Conservation (phyloP, 805 yeast species). For the Yamadazyma endophytica region DNA sequence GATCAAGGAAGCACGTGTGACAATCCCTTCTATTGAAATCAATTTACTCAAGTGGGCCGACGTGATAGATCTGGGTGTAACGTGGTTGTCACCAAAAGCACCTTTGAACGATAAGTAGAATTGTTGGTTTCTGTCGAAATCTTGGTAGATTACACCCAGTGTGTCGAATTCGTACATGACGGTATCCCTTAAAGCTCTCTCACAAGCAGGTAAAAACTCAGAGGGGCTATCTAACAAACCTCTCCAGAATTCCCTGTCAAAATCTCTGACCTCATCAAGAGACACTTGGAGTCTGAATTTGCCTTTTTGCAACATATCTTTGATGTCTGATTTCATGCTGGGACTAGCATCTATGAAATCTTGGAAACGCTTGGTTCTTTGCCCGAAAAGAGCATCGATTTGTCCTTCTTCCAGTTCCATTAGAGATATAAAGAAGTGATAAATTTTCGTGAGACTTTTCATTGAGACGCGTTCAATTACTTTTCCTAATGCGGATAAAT, state of each 20-base stretch:
- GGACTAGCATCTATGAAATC: constrained; percentile 71
- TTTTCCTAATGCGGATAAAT: constrained; percentile 21
- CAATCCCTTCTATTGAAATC: constrained; percentile 91
- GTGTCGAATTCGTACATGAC: constrained; percentile 71
- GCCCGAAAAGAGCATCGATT: constrained; percentile 56
- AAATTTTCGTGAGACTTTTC: constrained; percentile 1
- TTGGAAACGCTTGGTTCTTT: constrained; percentile 82
- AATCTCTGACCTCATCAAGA: constrained; percentile 83
- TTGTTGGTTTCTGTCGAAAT: constrained; percentile 55
- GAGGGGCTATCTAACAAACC: constrained; percentile 77
- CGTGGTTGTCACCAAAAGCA: constrained; percentile 82
- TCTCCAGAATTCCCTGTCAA: constrained; percentile 71
- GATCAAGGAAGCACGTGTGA: constrained; percentile 87
- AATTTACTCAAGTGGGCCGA: constrained; percentile 74
- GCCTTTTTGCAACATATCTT: constrained; percentile 66
- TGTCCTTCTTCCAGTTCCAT: neutral
- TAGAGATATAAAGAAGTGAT: neutral
- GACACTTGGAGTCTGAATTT: constrained; percentile 67
- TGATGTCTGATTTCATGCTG: constrained; percentile 66
- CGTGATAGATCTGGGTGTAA: constrained; percentile 83
- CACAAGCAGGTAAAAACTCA: constrained; percentile 84
- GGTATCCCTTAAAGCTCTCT: constrained; percentile 77
- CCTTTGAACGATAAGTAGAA: constrained; percentile 83
- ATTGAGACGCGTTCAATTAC: constrained; percentile 23
- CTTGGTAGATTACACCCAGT: constrained; percentile 43